Evolutionary conservation across 441 rosid species (phyloP).

Genomic region (Erodium texanum): DNA sequence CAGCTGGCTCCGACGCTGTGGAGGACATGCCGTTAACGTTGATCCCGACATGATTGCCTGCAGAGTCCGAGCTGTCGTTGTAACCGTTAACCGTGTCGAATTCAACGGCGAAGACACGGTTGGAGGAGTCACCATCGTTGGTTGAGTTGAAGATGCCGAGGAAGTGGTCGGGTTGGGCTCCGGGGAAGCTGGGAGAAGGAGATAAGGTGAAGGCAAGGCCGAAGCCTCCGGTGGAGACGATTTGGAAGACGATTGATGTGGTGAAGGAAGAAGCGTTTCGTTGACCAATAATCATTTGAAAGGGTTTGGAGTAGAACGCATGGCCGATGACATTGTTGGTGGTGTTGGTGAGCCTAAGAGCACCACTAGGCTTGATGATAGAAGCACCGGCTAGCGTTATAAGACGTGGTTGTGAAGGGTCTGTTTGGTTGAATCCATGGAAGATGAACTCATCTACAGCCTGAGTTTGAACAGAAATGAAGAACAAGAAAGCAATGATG

Average conservation of each 20-base stretch:
- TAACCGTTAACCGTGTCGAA: conserved; percentile 61
- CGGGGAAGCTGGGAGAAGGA: conserved; percentile 33
- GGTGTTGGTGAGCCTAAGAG: conserved; percentile 38
- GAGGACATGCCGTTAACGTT: conserved; percentile 40
- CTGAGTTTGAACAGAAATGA: conserved; percentile 7
- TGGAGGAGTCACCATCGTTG: conserved; percentile 8
- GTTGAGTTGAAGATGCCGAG: conserved; percentile 39
- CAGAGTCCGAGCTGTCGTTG: conserved; percentile 14
- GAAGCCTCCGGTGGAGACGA: conserved; percentile 40
- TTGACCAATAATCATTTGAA: conserved; percentile 23
- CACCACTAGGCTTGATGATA: conserved; percentile 27
- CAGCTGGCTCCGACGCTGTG: conserved; percentile 12
- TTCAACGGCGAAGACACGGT: conserved; percentile 54
- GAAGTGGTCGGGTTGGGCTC: conserved; percentile 33
- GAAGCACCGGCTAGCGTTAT: conserved; percentile 18
- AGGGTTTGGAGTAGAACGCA: conserved; percentile 39
- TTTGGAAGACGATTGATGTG: conserved; percentile 48
- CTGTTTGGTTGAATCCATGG: conserved; percentile 31
- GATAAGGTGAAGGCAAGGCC: conserved; percentile 57
- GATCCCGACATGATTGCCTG: conserved; percentile 53
- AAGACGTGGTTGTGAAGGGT: background rate
- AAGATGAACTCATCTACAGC: conserved; percentile 24
- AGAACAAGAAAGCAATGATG: conserved; percentile 12
- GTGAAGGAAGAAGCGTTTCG: conserved; percentile 33
- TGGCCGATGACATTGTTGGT: conserved; percentile 28